Conservation (phyloP, 805 yeast genomes). For the Candida ipomoeae region DNA sequence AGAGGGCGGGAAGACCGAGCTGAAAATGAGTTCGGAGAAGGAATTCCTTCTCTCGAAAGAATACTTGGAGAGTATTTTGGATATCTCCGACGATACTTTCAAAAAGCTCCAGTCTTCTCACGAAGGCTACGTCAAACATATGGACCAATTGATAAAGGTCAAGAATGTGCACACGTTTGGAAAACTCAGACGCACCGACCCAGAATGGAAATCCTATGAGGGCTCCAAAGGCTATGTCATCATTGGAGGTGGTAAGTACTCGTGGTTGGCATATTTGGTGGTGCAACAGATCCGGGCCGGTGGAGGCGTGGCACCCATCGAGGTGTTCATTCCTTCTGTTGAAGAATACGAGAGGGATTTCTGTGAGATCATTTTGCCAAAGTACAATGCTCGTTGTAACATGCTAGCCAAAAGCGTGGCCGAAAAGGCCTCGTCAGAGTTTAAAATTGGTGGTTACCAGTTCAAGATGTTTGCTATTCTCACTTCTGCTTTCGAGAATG, state of each 20-base stretch:
- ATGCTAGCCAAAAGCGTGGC: slow-evolving; percentile 32
- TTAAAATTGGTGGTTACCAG: slow-evolving; percentile 44
- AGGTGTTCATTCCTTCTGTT: slow-evolving; percentile 43
- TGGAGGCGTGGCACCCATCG: slow-evolving; percentile 48
- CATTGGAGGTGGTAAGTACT: slow-evolving; percentile 51
- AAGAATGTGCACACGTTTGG: slow-evolving; percentile 34
- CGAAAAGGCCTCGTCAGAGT: slow-evolving; percentile 11
- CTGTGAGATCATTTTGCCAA: slow-evolving; percentile 43
- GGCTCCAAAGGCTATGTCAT: slow-evolving; percentile 41
- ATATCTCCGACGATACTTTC: slow-evolving; percentile 32
- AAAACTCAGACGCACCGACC: slow-evolving; percentile 26
- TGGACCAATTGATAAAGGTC: slow-evolving; percentile 25
- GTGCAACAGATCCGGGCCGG: slow-evolving; percentile 43
- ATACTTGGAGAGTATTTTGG: slow-evolving; percentile 42
- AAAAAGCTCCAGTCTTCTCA: slow-evolving; percentile 37
- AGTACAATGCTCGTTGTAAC: slow-evolving; percentile 44
- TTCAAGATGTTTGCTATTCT: slow-evolving; percentile 56
- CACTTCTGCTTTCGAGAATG: slow-evolving; percentile 51
- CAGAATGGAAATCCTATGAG: slow-evolving; percentile 36
- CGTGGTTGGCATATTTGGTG: slow-evolving; percentile 48
- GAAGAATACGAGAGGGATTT: slow-evolving; percentile 45
- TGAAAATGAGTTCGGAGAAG: slow-evolving; percentile 37
- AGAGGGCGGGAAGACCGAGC: slow-evolving; percentile 40
- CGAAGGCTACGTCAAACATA: slow-evolving; percentile 27
- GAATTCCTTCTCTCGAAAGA: slow-evolving; percentile 43